A percentile compares a stretch with the other conserved stretches of the same genome.
Conservation (phyloP, 768 basidiomycete species). For the Rhizopogon vesiculosus region DNA sequence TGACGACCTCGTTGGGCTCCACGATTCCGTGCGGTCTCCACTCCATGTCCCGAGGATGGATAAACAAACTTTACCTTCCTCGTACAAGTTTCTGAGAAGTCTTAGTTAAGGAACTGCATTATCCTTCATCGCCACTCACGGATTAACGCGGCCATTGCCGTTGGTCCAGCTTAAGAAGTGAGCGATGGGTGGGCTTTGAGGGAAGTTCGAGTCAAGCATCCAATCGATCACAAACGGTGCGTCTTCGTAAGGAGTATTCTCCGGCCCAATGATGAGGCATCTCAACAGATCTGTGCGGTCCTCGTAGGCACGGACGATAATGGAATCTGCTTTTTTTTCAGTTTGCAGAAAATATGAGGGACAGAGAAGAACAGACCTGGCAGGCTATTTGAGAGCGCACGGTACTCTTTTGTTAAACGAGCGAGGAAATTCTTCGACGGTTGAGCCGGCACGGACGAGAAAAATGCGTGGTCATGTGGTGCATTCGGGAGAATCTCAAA, state of each 20-base stretch:
- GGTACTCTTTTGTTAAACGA: slow-evolving; percentile 81
- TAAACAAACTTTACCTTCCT: slow-evolving; percentile 92
- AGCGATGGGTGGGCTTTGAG: slow-evolving; percentile 76
- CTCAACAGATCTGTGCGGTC: slow-evolving; percentile 84
- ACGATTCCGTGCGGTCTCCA: slow-evolving; percentile 83
- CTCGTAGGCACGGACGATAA: slow-evolving; percentile 87
- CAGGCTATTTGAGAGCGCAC: slow-evolving; percentile 68
- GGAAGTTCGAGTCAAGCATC: slow-evolving; percentile 84
- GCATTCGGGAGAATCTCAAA: slow-evolving; percentile 76
- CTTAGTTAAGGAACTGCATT: background rate
- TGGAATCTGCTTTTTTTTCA: slow-evolving; percentile 52
- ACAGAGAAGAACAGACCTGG: slow-evolving; percentile 55
- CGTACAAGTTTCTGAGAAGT: slow-evolving; percentile 72
- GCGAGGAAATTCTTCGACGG: slow-evolving; percentile 71
- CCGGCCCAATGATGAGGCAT: slow-evolving; percentile 86
- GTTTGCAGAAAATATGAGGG: background rate
- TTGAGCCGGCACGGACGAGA: slow-evolving; percentile 51
- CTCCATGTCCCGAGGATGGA: slow-evolving; percentile 92
- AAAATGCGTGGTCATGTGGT: slow-evolving; percentile 82
- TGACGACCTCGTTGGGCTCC: slow-evolving; percentile 82
- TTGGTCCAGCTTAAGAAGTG: slow-evolving; percentile 95
- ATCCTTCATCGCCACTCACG: slow-evolving; percentile 45
- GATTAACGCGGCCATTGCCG: slow-evolving; percentile 87
- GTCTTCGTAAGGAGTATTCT: slow-evolving; percentile 93
- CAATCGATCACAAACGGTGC: slow-evolving; percentile 95